Conservation (phyloP, 352 stramenopile genomes). For the Phytophthora palmivora region DNA sequence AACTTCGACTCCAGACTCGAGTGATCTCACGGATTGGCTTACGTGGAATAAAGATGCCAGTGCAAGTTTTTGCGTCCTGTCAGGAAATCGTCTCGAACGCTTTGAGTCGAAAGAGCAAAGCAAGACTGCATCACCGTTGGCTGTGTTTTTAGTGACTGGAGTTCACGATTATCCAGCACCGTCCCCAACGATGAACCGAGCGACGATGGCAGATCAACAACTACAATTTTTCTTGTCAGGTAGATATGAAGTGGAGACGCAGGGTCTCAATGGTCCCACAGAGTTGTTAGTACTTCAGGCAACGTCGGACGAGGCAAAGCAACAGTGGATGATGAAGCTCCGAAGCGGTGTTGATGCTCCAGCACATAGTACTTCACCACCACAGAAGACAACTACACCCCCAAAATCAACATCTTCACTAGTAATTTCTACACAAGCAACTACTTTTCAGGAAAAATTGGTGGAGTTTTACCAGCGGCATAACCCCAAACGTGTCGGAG, state of each 20-base stretch:
- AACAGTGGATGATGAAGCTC: conserved; percentile 65
- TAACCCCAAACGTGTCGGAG: conserved; percentile 87
- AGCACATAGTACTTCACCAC: no score
- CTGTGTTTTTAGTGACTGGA: conserved; percentile 50
- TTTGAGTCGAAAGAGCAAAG: conserved; percentile 53
- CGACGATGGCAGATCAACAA: conserved; percentile 15
- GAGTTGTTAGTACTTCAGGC: conserved; percentile 49
- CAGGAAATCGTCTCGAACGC: conserved; percentile 60
- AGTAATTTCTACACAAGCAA: conserved; percentile 21
- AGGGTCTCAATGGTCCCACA: background rate
- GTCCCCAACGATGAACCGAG: conserved; percentile 35
- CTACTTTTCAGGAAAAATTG: conserved; percentile 55
- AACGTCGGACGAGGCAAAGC: conserved; percentile 48
- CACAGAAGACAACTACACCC: background rate
- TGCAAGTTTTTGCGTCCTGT: conserved; percentile 53
- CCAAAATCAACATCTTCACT: background rate
- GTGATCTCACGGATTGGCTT: conserved; percentile 40
- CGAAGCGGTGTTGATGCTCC: conserved; percentile 47
- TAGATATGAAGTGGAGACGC: conserved; percentile 13
- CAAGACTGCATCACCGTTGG: conserved; percentile 43
- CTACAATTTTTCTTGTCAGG: conserved; percentile 39
- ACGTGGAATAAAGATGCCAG: conserved; percentile 42
- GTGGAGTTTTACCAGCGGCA: conserved; percentile 92
- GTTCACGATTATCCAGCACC: conserved; percentile 53
- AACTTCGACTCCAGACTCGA: conserved; percentile 20